Evolutionary conservation across 108 stramenopile species (phyloP), one percentile per base, ranked within the genome.

Genomic region (Cyclotella cryptica): DNA sequence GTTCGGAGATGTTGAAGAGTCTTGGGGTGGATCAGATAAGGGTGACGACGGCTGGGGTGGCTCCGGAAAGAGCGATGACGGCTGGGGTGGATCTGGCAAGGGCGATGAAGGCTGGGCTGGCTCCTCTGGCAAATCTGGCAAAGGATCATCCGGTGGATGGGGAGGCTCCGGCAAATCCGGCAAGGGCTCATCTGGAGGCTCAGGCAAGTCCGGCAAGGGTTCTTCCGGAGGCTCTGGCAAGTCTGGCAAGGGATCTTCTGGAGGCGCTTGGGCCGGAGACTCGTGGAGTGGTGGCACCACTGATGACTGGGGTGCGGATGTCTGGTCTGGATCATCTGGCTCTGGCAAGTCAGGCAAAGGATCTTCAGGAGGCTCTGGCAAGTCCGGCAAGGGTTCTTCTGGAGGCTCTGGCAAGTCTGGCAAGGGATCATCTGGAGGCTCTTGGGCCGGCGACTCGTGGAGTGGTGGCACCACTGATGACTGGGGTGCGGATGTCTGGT

Each of bases 361-460:
- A n/a, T n/a, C 58, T 8, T 29, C 27, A 29, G 24, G 28, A 9
- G 58, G 8, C 27, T n/a, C n/a, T n/a, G n/a, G n/a, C n/a, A n/a
- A n/a, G n/a, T n/a, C n/a, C n/a, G n/a, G n/a, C n/a, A n/a, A n/a
- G n/a, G n/a, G n/a, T n/a, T n/a, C n/a, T n/a, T n/a, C n/a, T n/a
- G 58, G 28, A 29, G 8, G 28, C 22, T 29, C 58, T 28, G 58
- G 58, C 22, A 59, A 59, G 27, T 59, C 58, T 29, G 58, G 58
- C 28, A 59, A 59, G 35, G 60, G 60, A 39, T 61, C 60, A 0
- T 49, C 15, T 49, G 47, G 47, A 17, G 47, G 47, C 19, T 14
- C 30, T 30, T 61, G 60, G 60, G 60, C 30, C 2, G 30, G 30
- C 12, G 30, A 30, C 19, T 1, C 15, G 12, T 26, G 24, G 24